Evolutionary conservation across 2,329 filamentous ascomycete genomes (phyloP).

Genomic region (Colletotrichum sp.): DNA sequence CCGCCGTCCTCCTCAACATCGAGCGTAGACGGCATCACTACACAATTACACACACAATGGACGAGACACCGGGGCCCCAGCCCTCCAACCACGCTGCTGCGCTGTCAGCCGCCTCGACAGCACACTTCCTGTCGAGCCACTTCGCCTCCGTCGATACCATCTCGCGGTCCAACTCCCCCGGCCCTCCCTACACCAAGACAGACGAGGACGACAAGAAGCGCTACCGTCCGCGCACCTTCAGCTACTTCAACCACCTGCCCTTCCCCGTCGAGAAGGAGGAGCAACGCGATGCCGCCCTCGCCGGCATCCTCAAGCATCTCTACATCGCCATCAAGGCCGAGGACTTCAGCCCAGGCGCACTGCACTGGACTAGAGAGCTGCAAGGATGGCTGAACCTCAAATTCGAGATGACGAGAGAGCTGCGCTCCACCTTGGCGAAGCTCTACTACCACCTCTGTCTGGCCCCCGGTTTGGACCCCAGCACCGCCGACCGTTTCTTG

Average conservation of each 20-base stretch:
- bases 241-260: constrained; percentile 89
- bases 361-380: constrained; percentile 97
- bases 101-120: constrained; percentile 34
- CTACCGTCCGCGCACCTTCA: constrained; percentile 88
- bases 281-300: constrained; percentile 78
- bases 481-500: constrained; percentile 85
- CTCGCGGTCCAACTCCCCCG: constrained; percentile 87
- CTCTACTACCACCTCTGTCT: constrained; percentile 94
- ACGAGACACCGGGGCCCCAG: constrained; percentile 34
- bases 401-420: constrained; percentile 90
- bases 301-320: constrained; percentile 90
- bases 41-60: constrained; percentile 28
- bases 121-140: constrained; percentile 41
- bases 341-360: constrained; percentile 90
- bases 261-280: constrained; percentile 84
- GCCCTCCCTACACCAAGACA: constrained; percentile 58
- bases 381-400: constrained; percentile 95
- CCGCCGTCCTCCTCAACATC: background rate
- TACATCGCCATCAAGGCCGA: constrained; percentile 91
- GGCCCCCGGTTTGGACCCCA: constrained; percentile 84
- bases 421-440: constrained; percentile 82
- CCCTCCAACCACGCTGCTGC: constrained; percentile 36
- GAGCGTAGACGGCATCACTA: background rate
- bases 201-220: constrained; percentile 63
- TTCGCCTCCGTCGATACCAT: constrained; percentile 67